Percentiles rank a stretch among this genome's conserved stretches.
Evolutionary conservation across 345 rosid species (phyloP).

Genomic region (Brassica juncea): DNA sequence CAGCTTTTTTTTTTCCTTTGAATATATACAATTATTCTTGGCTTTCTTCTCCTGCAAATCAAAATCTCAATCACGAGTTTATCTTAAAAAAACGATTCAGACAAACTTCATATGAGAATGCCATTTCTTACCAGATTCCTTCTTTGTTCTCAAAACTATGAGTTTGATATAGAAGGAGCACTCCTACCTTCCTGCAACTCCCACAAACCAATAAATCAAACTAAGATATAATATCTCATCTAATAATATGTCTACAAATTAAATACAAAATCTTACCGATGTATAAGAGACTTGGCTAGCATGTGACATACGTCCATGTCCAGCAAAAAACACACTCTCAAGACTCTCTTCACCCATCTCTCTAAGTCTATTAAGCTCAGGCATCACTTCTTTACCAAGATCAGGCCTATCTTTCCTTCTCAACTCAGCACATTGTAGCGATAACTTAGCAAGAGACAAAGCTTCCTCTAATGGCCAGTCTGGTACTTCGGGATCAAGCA

Average conservation of each 20-base stretch:
- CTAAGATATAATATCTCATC: background rate
- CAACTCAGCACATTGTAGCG: background rate
- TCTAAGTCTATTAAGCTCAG: constrained; percentile 4
- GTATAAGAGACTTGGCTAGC: background rate
- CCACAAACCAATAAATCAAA: background rate
- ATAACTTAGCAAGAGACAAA: background rate
- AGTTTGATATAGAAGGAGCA: background rate
- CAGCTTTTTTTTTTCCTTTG: background rate
- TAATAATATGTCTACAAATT: background rate
- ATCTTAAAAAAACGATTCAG: background rate
- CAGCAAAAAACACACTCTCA: background rate
- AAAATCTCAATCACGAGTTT: background rate
- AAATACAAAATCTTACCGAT: background rate
- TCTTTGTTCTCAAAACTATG: background rate
- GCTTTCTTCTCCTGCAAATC: background rate
- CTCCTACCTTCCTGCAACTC: background rate
- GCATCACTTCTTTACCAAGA: constrained; percentile 2
- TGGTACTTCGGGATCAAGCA: background rate
- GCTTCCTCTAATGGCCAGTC: background rate
- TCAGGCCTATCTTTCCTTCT: constrained; percentile 2
- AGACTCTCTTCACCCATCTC: background rate
- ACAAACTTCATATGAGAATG: background rate
- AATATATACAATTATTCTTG: background rate
- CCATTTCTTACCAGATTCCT: background rate
- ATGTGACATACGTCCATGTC: background rate